These are phyloP conservation scores for Carnegiea gigantea DNA, from an alignment of 179 eudicot species.

Conservation along the genomic window DNA sequence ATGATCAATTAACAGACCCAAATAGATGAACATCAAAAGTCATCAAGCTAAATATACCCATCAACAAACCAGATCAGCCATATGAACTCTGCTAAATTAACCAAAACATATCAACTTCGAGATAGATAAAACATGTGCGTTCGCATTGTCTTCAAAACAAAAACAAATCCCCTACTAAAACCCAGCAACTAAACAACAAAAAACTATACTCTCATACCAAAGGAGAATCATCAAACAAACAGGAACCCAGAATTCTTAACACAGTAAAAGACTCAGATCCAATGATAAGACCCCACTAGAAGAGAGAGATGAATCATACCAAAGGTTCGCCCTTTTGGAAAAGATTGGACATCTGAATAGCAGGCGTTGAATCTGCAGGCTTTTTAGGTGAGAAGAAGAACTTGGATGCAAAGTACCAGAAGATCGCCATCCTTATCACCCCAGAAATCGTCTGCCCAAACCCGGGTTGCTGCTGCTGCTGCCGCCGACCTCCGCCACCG, in stretches of 20 bases:
- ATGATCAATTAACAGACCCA: too few relatives aligned
- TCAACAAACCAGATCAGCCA: background rate
- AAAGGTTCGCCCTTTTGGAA: slow-evolving; percentile 72
- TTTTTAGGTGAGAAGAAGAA: slow-evolving; percentile 77
- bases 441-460: slow-evolving; percentile 65
- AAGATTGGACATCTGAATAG: slow-evolving; percentile 73
- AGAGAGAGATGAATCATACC: slow-evolving; percentile 40
- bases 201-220: background rate
- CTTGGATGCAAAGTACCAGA: slow-evolving; percentile 93
- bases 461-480: slow-evolving; percentile 46
- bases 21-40: background rate
- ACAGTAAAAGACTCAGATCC: background rate
- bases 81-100: background rate
- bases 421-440: slow-evolving; percentile 67
- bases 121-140: background rate
- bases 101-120: background rate
- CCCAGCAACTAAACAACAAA: background rate
- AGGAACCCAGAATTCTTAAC: background rate
- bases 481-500: slow-evolving; percentile 14
- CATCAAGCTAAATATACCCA: background rate
- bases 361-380: slow-evolving; percentile 50
- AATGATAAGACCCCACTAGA: background rate
- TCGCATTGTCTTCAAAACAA: background rate
- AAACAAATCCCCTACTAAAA: background rate
- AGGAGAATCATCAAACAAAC: slow-evolving; percentile 5